Evolutionary conservation across 768 basidiomycete genomes (phyloP).

Genomic region (Calvatia gigantea): DNA sequence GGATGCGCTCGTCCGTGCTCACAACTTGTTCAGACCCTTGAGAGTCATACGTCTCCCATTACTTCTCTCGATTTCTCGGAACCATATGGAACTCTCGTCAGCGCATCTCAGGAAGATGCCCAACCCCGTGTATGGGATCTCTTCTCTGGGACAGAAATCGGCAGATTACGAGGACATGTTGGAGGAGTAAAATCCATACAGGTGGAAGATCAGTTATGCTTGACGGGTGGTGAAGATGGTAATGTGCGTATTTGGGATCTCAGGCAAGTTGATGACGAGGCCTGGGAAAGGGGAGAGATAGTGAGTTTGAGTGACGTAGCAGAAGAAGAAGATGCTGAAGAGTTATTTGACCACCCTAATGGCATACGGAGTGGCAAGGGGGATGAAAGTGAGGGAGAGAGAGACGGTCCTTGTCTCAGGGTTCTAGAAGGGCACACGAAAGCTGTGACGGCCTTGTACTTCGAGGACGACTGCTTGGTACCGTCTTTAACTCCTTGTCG

Average conservation of each 20-base stretch:
- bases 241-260: constrained; percentile 90
- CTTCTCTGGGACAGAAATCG: constrained; percentile 83
- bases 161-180: constrained; percentile 76
- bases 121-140: constrained; percentile 95
- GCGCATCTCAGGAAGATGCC: constrained; percentile 79
- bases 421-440: constrained; percentile 89
- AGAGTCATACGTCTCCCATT: constrained; percentile 77
- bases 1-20: no score
- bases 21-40: constrained; percentile 81
- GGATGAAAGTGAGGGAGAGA: constrained; percentile 29
- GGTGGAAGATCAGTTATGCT: constrained; percentile 86
- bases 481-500: constrained; percentile 20
- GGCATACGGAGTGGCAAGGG: constrained; percentile 37
- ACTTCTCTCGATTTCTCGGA: constrained; percentile 93
- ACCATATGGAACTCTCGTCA: constrained; percentile 93
- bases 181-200: constrained; percentile 87
- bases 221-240: constrained; percentile 89
- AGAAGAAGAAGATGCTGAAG: constrained; percentile 55
- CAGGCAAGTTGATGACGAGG: constrained; percentile 73
- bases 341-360: constrained; percentile 34
- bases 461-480: constrained; percentile 92
- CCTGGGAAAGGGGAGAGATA: constrained; percentile 49
- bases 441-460: constrained; percentile 90
- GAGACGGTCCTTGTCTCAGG: constrained; percentile 63
- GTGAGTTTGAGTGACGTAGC: constrained; percentile 59